phyloP scores from a whole-genome alignment of 768 basidiomycete species.

The Kwoniella dendrophila region DNA sequence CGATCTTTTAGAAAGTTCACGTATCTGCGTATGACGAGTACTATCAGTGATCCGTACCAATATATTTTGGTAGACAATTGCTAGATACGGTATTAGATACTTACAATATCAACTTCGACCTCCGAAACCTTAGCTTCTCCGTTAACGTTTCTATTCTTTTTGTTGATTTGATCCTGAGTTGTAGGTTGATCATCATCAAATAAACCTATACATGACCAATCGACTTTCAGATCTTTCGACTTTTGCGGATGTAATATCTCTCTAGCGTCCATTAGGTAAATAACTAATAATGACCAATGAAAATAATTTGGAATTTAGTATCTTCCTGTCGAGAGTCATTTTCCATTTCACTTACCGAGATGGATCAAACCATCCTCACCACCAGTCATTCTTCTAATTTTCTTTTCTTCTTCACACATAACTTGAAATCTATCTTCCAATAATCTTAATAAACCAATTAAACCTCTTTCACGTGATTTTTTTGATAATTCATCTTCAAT shows the following conservation, averaged over 20 bases:
- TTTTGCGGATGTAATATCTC: constrained; percentile 26
- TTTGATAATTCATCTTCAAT: constrained; percentile 10
- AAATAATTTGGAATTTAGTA: background rate
- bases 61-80: no score
- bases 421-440: constrained; percentile 43
- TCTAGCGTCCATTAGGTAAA: constrained; percentile 47
- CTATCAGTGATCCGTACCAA: background rate
- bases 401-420: constrained; percentile 40
- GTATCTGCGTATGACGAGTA: constrained; percentile 26
- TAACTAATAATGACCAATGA: constrained; percentile 15
- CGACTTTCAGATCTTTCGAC: constrained; percentile 10
- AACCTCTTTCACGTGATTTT: constrained; percentile 35
- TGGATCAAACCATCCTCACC: constrained; percentile 41
- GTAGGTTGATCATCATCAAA: constrained; percentile 25
- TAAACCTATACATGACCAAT: constrained; percentile 40
- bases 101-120: constrained; percentile 34
- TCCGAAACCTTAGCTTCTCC: constrained; percentile 9
- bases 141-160: background rate
- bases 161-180: background rate
- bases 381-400: constrained; percentile 30
- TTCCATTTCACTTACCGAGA: constrained; percentile 46
- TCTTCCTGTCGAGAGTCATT: background rate
- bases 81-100: constrained; percentile 1
- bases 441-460: constrained; percentile 34
- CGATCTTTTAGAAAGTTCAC: constrained; percentile 23